Conservation (phyloP, 371 early-diverging fungal genomes). For the Dentiscutata heterogama region DNA sequence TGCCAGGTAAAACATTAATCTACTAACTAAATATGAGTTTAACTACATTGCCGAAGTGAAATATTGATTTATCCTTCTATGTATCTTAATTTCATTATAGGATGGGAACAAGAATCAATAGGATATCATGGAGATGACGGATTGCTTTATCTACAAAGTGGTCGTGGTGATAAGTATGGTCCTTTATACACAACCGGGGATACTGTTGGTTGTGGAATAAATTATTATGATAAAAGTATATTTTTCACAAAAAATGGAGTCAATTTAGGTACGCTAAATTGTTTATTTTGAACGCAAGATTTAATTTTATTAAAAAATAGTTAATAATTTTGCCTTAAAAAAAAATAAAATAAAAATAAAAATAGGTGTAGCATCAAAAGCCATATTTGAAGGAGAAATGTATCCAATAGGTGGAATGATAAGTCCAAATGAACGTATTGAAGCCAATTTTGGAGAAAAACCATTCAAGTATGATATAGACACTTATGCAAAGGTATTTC, state of each 20-base stretch:
- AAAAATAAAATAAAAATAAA: not conserved
- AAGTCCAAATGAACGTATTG: conserved; percentile 80
- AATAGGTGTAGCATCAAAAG: conserved; percentile 46
- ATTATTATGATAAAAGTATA: conserved; percentile 76
- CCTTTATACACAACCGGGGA: conserved; percentile 93
- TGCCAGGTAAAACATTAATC: conserved; percentile 23
- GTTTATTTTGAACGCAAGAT: not conserved
- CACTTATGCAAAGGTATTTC: conserved; percentile 63
- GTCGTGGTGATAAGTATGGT: conserved; percentile 83
- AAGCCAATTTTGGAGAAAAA: conserved; percentile 84
- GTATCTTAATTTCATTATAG: conserved; percentile 46
- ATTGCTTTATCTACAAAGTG: conserved; percentile 65
- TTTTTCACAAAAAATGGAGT: conserved; percentile 96
- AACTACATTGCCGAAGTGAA: not conserved
- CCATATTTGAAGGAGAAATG: conserved; percentile 48
- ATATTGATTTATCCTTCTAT: not conserved
- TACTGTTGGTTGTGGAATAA: conserved; percentile 90
- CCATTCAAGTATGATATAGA: conserved; percentile 87
- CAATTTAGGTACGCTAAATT: conserved; percentile 65
- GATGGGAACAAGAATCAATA: conserved; percentile 76
- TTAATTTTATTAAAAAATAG: not conserved
- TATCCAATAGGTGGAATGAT: conserved; percentile 86
- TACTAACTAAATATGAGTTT: not conserved
- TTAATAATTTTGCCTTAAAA: not conserved
- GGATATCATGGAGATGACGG: conserved; percentile 93